Conservation (phyloP, 805 yeast species). For the Ogataea paradorogensis region DNA sequence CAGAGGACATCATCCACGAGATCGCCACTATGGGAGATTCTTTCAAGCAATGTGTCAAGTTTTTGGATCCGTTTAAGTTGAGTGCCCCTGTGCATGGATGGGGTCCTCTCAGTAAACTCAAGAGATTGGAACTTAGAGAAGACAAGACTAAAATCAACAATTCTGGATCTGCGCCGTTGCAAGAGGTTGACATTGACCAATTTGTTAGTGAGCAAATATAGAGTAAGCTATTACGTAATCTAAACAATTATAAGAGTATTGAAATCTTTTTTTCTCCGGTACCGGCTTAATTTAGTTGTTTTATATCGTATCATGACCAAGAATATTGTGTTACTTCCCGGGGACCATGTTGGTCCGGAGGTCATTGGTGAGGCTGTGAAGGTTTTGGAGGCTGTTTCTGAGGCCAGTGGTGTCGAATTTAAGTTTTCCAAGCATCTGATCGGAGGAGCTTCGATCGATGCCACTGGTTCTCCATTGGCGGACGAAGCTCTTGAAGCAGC, state of each 20-base stretch:
- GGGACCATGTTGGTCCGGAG: constrained; percentile 97
- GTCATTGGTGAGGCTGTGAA: constrained; percentile 87
- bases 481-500: constrained; percentile 81
- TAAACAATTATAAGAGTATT: no score
- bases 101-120: constrained; percentile 69
- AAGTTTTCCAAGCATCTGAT: constrained; percentile 80
- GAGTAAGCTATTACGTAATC: constrained; percentile 2
- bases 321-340: constrained; percentile 85
- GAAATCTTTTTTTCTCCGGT: constrained; percentile 3
- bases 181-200: constrained; percentile 70
- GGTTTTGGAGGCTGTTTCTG: constrained; percentile 76
- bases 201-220: constrained; percentile 64
- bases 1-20: constrained; percentile 78
- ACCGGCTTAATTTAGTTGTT: constrained; percentile 14
- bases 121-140: constrained; percentile 55
- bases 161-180: constrained; percentile 61
- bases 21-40: constrained; percentile 59
- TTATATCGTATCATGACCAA: constrained; percentile 26
- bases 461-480: constrained; percentile 88
- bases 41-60: constrained; percentile 57
- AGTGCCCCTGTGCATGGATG: constrained; percentile 71
- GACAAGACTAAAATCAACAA: constrained; percentile 51
- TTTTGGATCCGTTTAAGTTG: constrained; percentile 68
- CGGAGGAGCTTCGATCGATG: constrained; percentile 98
- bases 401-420: constrained; percentile 58